Base-by-base conservation (phyloP, 345 rosid species). In the Dipteronia sinensis region DNA sequence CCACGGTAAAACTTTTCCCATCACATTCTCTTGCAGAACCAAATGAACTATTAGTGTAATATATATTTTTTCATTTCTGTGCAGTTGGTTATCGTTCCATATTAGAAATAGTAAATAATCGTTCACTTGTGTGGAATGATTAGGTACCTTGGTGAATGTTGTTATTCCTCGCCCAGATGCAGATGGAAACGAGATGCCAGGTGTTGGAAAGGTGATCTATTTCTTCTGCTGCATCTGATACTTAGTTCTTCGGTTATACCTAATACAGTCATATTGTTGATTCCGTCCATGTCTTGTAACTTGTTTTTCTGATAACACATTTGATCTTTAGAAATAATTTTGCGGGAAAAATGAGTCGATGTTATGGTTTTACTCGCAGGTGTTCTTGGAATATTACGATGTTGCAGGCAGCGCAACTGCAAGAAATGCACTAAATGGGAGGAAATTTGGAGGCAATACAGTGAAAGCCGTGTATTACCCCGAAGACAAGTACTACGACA, bases 121-220 rank as follows among this genome's bases (percentile, higher is more conserved):
- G 3, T 20, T 65, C 42, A 34, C 29, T 49, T 22, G 59, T 29
- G 56, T 79, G 47, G 23, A 38, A 66, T 76, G 38, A 65, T 64
- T 22, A 80, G 83, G 83, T 53, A 71, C 76, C 16, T 71, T 80
- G 76, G 70, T 76, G 47, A 70, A 71, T 42, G 83, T 80, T 38
- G 79, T 80, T 29, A 80, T 80, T 71, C 83, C 83, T 71, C 76
- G 83, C 63, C 79, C 83, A 71, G 55, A 73, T 71, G 64, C 65
- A 23, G 56, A 1, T 65, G 79, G 68, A 66, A 71, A 65, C 19
- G 34, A 69, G 72, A 65, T 31, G 27, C 29, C 79, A 0, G 83
- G 83, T 7, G 70, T 72, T 53, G 83, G 83, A 75, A 80, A 71
- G 83, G 83, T 80, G 71, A 64, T 73, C 10, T 51, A 1, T 51